phyloP scores from a whole-genome alignment of 148 eudicot species.

The Heliosperma pusillum region DNA sequence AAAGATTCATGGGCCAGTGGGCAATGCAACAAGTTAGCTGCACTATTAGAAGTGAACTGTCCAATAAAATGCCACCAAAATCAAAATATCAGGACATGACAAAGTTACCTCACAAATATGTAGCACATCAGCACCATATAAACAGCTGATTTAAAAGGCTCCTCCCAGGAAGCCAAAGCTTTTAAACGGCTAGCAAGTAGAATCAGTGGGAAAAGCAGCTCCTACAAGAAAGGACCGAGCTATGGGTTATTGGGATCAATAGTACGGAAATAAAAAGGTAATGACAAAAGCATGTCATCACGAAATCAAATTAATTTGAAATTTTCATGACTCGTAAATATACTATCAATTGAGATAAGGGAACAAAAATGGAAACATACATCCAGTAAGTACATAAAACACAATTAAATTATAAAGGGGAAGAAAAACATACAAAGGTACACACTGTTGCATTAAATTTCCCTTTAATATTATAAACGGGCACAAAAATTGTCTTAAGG shows the following conservation, averaged over 20 bases:
- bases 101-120: conserved; percentile 44
- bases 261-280: too few relatives aligned
- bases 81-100: not conserved
- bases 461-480: not conserved
- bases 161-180: conserved; percentile 65
- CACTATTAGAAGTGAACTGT: not conserved
- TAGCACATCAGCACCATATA: conserved; percentile 57
- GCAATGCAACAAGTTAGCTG: not conserved
- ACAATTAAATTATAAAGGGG: not conserved
- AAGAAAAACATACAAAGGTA: not conserved
- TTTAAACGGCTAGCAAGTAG: conserved; percentile 36
- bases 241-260: not conserved
- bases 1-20: not conserved
- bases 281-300: not conserved
- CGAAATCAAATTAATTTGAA: not conserved
- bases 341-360: not conserved
- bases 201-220: conserved; percentile 63
- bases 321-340: not conserved
- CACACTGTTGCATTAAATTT: not conserved
- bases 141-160: conserved; percentile 54
- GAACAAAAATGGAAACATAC: not conserved
- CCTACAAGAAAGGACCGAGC: conserved; percentile 35
- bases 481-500: not conserved
- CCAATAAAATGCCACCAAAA: not conserved
- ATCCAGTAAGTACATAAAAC: not conserved